Percentiles rank a stretch among this genome's conserved stretches.
Evolutionary conservation across 2,329 filamentous ascomycete genomes (phyloP).

Genomic region (Aspergillus quadricinctus): DNA sequence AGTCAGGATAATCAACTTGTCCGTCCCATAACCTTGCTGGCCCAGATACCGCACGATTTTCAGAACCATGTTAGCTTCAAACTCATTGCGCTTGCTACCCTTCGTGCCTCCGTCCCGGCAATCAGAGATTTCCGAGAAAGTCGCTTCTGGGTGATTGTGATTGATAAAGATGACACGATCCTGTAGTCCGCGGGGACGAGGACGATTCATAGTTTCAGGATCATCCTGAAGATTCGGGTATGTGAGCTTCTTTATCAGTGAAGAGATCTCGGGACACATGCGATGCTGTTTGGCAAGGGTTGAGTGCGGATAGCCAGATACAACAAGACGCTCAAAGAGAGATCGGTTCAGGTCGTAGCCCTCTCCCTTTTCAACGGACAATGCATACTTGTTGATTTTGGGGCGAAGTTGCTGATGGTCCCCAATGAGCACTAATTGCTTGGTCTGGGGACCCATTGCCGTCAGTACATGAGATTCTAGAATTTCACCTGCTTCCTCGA

Average conservation of each 20-base stretch:
- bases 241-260: constrained; percentile 52
- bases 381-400: constrained; percentile 57
- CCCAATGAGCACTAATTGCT: constrained; percentile 66
- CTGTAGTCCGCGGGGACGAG: constrained; percentile 53
- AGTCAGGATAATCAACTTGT: constrained; percentile 64
- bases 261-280: constrained; percentile 65
- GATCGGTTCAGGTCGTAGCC: constrained; percentile 66
- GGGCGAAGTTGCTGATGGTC: constrained; percentile 71
- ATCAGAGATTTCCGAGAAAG: constrained; percentile 43
- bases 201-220: constrained; percentile 45
- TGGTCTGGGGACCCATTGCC: constrained; percentile 50
- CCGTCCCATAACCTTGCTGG: constrained; percentile 66
- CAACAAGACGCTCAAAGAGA: constrained; percentile 64
- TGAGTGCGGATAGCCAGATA: constrained; percentile 50
- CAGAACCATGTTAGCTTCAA: constrained; percentile 64
- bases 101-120: constrained; percentile 47
- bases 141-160: constrained; percentile 54
- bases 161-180: constrained; percentile 63
- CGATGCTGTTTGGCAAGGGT: constrained; percentile 61
- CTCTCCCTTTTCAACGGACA: constrained; percentile 60
- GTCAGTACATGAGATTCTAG: constrained; percentile 64
- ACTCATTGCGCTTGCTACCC: constrained; percentile 58
- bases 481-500: constrained; percentile 72
- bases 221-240: constrained; percentile 61
- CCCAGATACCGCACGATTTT: constrained; percentile 62